Base-by-base conservation (phyloP, 2,329 filamentous ascomycete genomes). In the Rosellinia necatrix region DNA sequence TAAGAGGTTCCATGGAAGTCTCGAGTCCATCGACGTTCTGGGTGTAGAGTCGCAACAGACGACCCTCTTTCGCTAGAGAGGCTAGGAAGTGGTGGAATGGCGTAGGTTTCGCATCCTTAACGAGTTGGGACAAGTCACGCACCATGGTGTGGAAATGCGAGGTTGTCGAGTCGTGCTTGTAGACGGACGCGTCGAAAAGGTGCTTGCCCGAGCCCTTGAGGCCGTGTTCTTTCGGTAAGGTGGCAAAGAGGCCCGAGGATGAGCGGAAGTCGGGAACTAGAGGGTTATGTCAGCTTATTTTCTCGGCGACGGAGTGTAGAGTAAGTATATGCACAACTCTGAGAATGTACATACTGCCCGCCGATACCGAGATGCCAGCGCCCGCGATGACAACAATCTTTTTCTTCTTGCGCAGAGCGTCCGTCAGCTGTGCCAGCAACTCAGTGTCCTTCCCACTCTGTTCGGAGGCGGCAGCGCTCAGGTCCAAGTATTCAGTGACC, bases 21-120 rank as follows among this genome's bases (percentile, higher is more conserved):
- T 99, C 94, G 63, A 99, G 89, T 56, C 92, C 91, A 75, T 99
- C 94, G 29, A 99, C 93, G 66, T 99, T 99, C 70, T 99, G 94
- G 2, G 91, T 93, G 73, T 99, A 99, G 6, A 99, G 81, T 38
- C 94, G 90, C 70, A 97, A 79, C 21, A 99, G 76, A 17, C 94
- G 90, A 38, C 89, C 90, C 74, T 97, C 92, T 55, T 90, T 83
- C 3, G 93, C 91, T 19, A 99, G 80, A 3, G 92, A 93, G 43
- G 94, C 94, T 38, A 99, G 82, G 73, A 99, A 83, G 70, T 97
- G 90, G 77, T 99, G 94, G 70, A 99, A 99, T 2, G 85, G 80
- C 1, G 94, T 97, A 10, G 94, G 92, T 62, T 87, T 76, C 51
- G 93, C 92, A 47, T 81, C 81, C 64, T 87, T 85, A 19, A 91